Evolutionary conservation across 75 land plant genomes (phyloP), one percentile per base, ranked within the genome.

Genomic region (Adiantum capillusveneris): DNA sequence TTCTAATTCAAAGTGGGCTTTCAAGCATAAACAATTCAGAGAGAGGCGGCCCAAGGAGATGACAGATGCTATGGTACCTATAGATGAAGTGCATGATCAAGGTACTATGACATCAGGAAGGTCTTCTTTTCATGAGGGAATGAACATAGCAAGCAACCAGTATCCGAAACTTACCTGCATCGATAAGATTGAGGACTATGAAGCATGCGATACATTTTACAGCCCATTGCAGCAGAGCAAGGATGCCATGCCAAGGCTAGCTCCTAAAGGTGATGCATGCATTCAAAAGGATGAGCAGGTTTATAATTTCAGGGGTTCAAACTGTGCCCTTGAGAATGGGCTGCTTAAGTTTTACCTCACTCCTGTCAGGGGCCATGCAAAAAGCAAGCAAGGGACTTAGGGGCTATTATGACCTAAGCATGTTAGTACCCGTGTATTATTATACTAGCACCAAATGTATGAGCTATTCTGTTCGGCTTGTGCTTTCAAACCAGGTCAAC

Each of bases 281-380:
- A 26, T 11, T 1, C 55, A 53, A 53, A 24, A 24, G 3, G 29
- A 24, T 53, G 28, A 53, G 3, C 28, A 22, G 5, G 55, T 19
- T 12, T 5, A 26, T 1, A 26, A 26, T 1, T 2, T 6, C 28
- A 6, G 28, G 28, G 28, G 25, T 24, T 53, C 55, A 53, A 53
- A 53, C 29, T 24, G 21, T 27, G 5, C 29, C 2, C 3, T 53
- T 2, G 55, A 53, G 7, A 53, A 25, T 53, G 55, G 55, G 55
- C 28, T 53, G 28, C 55, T 53, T 24, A 53, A 24, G 5, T 53
- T 53, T 14, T 53, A 53, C 25, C 28, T 53, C 25, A 53, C 55
- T 12, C 55, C 55, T 24, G 55, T 53, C 2, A 53, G 55, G 37
- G 37, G 37, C 37, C 9, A 34, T 34, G 37, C 7, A 9, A 34